A percentile compares a stretch with the other conserved stretches of the same genome.
These are phyloP conservation scores for Lyophyllum decastes DNA, from an alignment of 768 basidiomycete species.

Conservation along the genomic window DNA sequence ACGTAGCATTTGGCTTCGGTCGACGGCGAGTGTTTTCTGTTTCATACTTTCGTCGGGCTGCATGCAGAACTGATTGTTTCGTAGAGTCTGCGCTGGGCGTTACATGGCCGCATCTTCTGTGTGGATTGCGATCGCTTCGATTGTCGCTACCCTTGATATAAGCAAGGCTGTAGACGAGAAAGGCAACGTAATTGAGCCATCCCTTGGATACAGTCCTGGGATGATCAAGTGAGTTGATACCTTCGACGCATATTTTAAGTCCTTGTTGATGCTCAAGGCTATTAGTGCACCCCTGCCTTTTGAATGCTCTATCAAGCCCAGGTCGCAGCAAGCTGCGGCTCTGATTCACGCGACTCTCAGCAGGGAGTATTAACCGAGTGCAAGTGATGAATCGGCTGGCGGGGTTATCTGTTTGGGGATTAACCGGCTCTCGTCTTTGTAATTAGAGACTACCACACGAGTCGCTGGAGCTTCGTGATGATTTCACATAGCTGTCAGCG, in stretches of 20 bases:
- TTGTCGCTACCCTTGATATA: conserved; percentile 7
- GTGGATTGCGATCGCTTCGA: conserved; percentile 29
- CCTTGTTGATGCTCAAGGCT: background rate
- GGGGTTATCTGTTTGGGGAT: no score
- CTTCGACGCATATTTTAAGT: background rate
- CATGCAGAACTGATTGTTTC: background rate
- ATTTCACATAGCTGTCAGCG: no score
- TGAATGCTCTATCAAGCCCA: conserved; percentile 8
- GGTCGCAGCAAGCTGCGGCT: conserved; percentile 5
- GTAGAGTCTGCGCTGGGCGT: conserved; percentile 32
- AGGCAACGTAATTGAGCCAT: background rate
- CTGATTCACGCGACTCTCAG: conserved; percentile 2
- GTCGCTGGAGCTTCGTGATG: no score
- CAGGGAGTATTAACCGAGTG: background rate
- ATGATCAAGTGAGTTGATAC: background rate
- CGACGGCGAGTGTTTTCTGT: conserved; percentile 9
- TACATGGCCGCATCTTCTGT: conserved; percentile 31
- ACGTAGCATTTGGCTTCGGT: conserved; percentile 24
- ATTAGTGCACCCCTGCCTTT: conserved; percentile 3
- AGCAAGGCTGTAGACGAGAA: background rate
- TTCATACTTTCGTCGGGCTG: background rate
- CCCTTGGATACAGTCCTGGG: background rate
- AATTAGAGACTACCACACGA: no score
- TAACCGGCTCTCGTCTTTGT: no score
- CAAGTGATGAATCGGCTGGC: no score